Evolutionary conservation across 805 yeast species (phyloP), one percentile per base, ranked within the genome.

Genomic region (Limtongozyma cylindracea): DNA sequence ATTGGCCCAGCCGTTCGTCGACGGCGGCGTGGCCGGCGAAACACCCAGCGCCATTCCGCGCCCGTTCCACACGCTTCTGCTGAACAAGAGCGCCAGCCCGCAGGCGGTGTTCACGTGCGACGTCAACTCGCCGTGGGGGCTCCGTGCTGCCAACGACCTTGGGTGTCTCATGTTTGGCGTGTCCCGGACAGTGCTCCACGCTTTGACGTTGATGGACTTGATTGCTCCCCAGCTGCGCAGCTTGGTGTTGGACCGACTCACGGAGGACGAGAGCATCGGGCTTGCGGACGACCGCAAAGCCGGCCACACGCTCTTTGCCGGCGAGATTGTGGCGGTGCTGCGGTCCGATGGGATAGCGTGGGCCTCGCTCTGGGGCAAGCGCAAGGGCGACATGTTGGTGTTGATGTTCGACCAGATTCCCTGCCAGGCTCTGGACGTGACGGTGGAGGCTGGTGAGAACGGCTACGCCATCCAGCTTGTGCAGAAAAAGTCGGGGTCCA

Each of bases 301-400:
- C 22, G 37, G 38, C 19, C 60, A 60, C 26, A 56, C 68, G 22
- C 61, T 70, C 1, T 73, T 73, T 36, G 61, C 80, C 2, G 95
- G 94, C 26, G 88, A 76, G 33, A 65, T 80, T 21, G 65, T 78
- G 8, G 92, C 91, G 7, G 71, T 80, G 21, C 51, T 61, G 19
- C 57, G 77, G 31, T 64, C 69, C 9, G 72, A 73, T 10, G 54
- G 47, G 21, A 57, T 56, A 21, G 73, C 82, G 1, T 69, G 91
- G 73, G 80, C 92, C 8, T 73, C 92, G 0, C 43, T 82, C 25
- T 84, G 94, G 94, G 91, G 88, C 1, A 80, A 80, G 34, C 51
- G 64, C 26, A 65, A 68, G 31, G 69, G 68, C 3, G 61, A 61
- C 20, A 43, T 74, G 24, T 56, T 80, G 23, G 70, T 78, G 22